phyloP scores from a whole-genome alignment of 164 flowering plant species.

The Platanus orientalis region DNA sequence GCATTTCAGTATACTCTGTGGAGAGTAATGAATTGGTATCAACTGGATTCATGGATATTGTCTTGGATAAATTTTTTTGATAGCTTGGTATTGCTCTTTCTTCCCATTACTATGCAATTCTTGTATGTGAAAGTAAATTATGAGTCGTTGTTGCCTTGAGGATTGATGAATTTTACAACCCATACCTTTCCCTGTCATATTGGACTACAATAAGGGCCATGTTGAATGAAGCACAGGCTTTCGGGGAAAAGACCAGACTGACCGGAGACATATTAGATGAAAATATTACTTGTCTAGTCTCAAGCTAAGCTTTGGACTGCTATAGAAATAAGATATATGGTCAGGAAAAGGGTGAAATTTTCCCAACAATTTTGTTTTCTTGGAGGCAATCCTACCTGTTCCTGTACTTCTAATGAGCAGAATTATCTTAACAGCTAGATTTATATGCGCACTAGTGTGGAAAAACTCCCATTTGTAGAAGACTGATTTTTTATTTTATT shows the following conservation, averaged over 20 bases:
- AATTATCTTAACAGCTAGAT: too few species aligned
- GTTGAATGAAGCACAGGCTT: background rate
- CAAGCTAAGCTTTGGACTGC: background rate
- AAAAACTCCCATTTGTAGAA: too few species aligned
- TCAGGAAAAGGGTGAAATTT: too few species aligned
- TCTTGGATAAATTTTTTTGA: background rate
- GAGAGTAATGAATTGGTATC: background rate
- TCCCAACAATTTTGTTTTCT: too few species aligned
- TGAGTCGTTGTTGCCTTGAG: background rate
- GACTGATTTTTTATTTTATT: background rate
- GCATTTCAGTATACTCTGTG: background rate
- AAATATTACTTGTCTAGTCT: background rate
- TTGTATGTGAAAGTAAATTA: background rate
- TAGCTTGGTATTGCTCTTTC: background rate
- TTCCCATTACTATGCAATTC: background rate
- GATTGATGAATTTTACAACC: background rate
- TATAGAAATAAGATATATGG: background rate
- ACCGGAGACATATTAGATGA: background rate
- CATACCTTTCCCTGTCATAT: background rate
- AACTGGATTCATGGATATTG: background rate
- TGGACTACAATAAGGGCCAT: constrained; percentile 4
- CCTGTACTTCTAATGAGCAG: too few species aligned
- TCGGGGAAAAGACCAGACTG: background rate
- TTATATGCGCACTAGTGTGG: too few species aligned
- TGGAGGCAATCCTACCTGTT: too few species aligned